Percentiles rank a stretch among this genome's conserved stretches.
Evolutionary conservation across 345 rosid genomes (phyloP).

Genomic region (Hirschfeldia incana): DNA sequence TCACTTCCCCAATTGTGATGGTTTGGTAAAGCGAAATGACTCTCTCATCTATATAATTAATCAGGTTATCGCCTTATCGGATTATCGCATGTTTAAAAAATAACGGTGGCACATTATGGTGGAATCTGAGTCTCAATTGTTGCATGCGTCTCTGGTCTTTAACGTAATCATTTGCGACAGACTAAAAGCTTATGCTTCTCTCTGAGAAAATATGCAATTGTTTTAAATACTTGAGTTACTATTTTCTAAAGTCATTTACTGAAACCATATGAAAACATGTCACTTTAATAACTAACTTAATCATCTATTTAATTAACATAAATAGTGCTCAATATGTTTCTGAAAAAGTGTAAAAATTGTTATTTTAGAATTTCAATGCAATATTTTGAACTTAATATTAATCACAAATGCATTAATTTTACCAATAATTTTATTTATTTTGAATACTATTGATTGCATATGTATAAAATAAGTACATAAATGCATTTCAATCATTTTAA

Average conservation of each 20-base stretch:
- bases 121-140: neutral
- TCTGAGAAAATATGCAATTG: neutral
- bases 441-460: too few species aligned
- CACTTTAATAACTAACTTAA: neutral
- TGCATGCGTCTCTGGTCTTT: neutral
- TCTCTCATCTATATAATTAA: neutral
- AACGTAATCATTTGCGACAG: neutral
- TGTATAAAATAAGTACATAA: too few species aligned
- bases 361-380: too few species aligned
- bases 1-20: neutral
- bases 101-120: neutral
- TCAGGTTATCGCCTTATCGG: neutral
- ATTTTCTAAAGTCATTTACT: neutral
- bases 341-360: too few species aligned
- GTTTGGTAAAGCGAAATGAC: neutral
- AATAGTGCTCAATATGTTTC: too few species aligned
- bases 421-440: too few species aligned
- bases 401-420: too few species aligned
- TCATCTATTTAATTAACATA: neutral
- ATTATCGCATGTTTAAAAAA: neutral
- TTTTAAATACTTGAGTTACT: neutral
- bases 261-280: neutral
- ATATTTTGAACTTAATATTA: too few species aligned
- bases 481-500: too few species aligned
- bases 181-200: neutral